phyloP scores from a whole-genome alignment of 2,329 filamentous ascomycete species.

The Fusarium humuli region DNA sequence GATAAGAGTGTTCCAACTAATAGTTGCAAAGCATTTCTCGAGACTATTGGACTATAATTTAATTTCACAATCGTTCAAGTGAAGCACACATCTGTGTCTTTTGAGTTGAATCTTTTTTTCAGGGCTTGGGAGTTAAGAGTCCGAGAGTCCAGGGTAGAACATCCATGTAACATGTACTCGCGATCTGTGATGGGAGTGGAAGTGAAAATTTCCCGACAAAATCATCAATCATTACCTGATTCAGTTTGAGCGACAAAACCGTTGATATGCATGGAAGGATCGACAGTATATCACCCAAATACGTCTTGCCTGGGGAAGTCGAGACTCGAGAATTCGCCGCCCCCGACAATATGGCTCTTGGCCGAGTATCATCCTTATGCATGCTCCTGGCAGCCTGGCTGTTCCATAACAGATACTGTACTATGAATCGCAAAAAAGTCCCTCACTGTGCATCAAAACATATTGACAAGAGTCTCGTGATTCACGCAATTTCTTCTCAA shows the following conservation, averaged over 20 bases:
- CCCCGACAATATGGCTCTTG: conserved; percentile 9
- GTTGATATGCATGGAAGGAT: conserved; percentile 34
- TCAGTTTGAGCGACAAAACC: conserved; percentile 26
- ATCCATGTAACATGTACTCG: not conserved
- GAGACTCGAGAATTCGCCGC: conserved; percentile 32
- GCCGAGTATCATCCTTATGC: conserved; percentile 4
- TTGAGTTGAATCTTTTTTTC: not conserved
- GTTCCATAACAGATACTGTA: not conserved
- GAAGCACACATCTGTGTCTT: not conserved
- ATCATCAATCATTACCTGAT: conserved; percentile 21
- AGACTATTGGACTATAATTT: too few relatives aligned
- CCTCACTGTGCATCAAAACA: not conserved
- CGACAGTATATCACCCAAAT: conserved; percentile 20
- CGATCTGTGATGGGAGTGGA: not conserved
- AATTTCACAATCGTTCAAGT: not conserved
- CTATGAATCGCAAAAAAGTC: not conserved
- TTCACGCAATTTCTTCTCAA: not conserved
- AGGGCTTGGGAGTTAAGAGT: not conserved
- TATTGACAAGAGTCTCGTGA: not conserved
- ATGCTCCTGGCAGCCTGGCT: not conserved
- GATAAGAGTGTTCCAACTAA: too few relatives aligned
- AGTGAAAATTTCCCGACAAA: conserved; percentile 9
- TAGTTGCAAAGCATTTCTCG: too few relatives aligned
- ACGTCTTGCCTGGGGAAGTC: conserved; percentile 25
- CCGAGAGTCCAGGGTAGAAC: conserved; percentile 8